Evolutionary conservation across 2,329 filamentous ascomycete genomes (phyloP).

Genomic region (Calonectria henricotiae): DNA sequence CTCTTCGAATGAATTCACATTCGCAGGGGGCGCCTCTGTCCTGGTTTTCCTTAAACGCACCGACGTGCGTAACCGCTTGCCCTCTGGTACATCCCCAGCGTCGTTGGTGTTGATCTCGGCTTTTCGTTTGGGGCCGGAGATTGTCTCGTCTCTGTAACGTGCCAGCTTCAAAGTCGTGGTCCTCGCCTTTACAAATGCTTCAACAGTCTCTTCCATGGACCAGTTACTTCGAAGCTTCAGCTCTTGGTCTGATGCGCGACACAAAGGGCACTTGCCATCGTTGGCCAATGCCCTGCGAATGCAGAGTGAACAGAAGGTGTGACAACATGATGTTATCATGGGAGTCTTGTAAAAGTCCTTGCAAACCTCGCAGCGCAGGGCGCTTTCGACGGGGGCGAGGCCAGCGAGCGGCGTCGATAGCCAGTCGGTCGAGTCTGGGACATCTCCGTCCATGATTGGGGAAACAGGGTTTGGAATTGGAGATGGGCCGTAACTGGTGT

Average conservation of each 20-base stretch:
- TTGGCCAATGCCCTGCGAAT: constrained; percentile 88
- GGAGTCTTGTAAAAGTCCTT: constrained; percentile 97
- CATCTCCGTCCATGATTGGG: constrained; percentile 58
- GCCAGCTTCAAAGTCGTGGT: constrained; percentile 77
- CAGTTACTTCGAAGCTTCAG: constrained; percentile 88
- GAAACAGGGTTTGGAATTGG: background rate
- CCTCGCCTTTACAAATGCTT: constrained; percentile 81
- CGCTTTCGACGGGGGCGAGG: constrained; percentile 83
- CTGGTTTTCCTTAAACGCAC: constrained; percentile 65
- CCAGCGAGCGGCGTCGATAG: constrained; percentile 77
- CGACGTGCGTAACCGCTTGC: constrained; percentile 71
- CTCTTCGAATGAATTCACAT: constrained; percentile 40
- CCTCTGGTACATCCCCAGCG: constrained; percentile 51
- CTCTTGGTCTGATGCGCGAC: constrained; percentile 85
- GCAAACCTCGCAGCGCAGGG: constrained; percentile 95
- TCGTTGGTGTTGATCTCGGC: constrained; percentile 56
- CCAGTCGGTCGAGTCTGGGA: constrained; percentile 91
- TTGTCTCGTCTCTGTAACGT: constrained; percentile 52
- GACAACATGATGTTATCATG: constrained; percentile 94
- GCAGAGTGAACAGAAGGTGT: constrained; percentile 97
- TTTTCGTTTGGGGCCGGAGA: constrained; percentile 69
- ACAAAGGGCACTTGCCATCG: constrained; percentile 91
- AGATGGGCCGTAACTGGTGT: background rate
- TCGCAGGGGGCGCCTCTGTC: constrained; percentile 55
- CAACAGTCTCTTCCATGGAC: constrained; percentile 87